phyloP scores from a whole-genome alignment of 2,329 filamentous ascomycete genomes.

The Colletotrichum chlorophyti region DNA sequence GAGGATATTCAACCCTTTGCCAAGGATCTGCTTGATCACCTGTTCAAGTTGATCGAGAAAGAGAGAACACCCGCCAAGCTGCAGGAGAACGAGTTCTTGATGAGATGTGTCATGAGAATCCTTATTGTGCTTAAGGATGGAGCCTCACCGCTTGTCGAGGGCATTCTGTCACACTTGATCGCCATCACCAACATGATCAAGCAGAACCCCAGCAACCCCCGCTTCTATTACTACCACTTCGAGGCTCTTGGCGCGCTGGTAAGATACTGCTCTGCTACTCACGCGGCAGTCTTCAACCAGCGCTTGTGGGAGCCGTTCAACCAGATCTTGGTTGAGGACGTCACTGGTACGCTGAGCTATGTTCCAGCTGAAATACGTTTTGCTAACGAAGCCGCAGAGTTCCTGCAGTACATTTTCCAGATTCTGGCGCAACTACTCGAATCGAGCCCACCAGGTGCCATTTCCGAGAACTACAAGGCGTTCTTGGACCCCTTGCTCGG shows the following conservation, averaged over 20 bases:
- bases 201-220: constrained; percentile 93
- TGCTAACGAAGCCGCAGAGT: constrained; percentile 66
- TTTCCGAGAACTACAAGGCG: constrained; percentile 82
- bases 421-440: constrained; percentile 91
- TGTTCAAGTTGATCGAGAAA: constrained; percentile 91
- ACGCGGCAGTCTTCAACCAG: constrained; percentile 78
- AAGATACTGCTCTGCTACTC: constrained; percentile 70
- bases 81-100: constrained; percentile 98
- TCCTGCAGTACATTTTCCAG: constrained; percentile 96
- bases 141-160: constrained; percentile 75
- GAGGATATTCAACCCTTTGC: constrained; percentile 81
- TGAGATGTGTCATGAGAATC: constrained; percentile 98
- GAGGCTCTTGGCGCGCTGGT: constrained; percentile 92
- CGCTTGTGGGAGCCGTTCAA: constrained; percentile 86
- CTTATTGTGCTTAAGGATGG: constrained; percentile 91
- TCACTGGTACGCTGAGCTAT: constrained; percentile 65
- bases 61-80: constrained; percentile 87
- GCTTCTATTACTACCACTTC: constrained; percentile 99
- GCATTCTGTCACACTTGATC: constrained; percentile 82
- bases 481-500: constrained; percentile 80
- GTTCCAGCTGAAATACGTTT: not conserved
- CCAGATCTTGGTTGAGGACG: constrained; percentile 78
- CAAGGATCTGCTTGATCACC: constrained; percentile 84
- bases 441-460: constrained; percentile 77
- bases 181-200: constrained; percentile 92